Evolutionary conservation across 2,329 filamentous ascomycete genomes (phyloP).

Genomic region (Neurospora crassa): DNA sequence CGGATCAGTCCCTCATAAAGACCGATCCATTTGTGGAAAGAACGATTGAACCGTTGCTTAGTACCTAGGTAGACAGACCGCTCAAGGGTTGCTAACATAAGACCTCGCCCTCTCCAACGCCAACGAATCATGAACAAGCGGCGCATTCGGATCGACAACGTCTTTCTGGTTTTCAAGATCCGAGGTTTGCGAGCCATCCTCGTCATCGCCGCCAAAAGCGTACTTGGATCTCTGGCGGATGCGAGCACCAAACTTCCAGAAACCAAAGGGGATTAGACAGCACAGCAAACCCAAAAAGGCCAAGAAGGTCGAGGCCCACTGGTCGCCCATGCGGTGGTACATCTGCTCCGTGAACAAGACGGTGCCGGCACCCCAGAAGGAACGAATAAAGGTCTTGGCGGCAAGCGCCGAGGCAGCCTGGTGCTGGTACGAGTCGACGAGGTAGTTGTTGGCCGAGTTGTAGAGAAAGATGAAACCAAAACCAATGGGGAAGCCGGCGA

Average conservation of each 20-base stretch:
- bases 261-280: constrained; percentile 74
- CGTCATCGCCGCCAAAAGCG: constrained; percentile 57
- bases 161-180: constrained; percentile 30
- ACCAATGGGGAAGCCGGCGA: constrained; percentile 63
- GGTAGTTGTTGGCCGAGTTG: constrained; percentile 69
- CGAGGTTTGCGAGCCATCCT: constrained; percentile 24
- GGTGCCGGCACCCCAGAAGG: constrained; percentile 68
- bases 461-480: constrained; percentile 81
- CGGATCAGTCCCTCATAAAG: not conserved
- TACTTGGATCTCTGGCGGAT: constrained; percentile 64
- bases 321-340: constrained; percentile 61
- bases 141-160: constrained; percentile 14
- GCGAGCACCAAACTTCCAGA: constrained; percentile 65
- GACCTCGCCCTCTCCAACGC: constrained; percentile 34
- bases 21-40: not conserved
- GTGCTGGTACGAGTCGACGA: constrained; percentile 53
- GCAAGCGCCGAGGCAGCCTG: constrained; percentile 75
- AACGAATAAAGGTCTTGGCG: constrained; percentile 71
- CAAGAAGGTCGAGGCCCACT: constrained; percentile 66
- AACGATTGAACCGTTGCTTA: not conserved
- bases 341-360: constrained; percentile 78
- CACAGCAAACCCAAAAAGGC: constrained; percentile 68
- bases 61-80: not conserved
- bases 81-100: constrained; percentile 36
- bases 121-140: constrained; percentile 24